Percentiles rank a stretch among this genome's conserved stretches.
Evolutionary conservation across 257 asterid genomes (phyloP).

Genomic region (Misopates orontium): DNA sequence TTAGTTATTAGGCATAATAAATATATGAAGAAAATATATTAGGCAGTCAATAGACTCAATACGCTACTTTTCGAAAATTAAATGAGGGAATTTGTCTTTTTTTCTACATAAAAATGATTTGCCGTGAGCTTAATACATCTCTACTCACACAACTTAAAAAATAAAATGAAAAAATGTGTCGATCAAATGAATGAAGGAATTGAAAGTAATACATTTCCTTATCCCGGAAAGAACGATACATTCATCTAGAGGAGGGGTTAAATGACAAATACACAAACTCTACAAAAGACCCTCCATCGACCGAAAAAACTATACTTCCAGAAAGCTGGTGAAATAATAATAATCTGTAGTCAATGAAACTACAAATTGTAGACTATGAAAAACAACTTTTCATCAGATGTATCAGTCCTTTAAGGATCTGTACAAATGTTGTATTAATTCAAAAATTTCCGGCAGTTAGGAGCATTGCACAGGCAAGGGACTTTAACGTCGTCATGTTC

Average conservation of each 20-base stretch:
- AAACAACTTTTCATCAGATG: neutral
- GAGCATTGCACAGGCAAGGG: slow-evolving; percentile 77
- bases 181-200: neutral
- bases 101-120: no score
- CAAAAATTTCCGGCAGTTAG: slow-evolving; percentile 80
- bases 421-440: slow-evolving; percentile 43
- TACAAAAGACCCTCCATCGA: neutral
- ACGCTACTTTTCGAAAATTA: no score
- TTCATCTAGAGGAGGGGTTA: neutral
- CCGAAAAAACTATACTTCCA: neutral
- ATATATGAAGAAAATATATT: no score
- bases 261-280: neutral
- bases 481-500: slow-evolving; percentile 85
- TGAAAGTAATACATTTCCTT: neutral
- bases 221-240: neutral
- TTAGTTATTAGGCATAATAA: no score
- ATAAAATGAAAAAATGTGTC: no score
- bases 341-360: neutral
- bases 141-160: no score
- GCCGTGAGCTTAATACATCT: no score
- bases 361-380: neutral
- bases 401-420: slow-evolving; percentile 25
- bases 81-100: no score
- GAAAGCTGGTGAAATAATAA: neutral
- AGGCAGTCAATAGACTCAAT: no score